Conservation (phyloP, 805 yeast genomes). For the Brettanomyces anomalus region DNA sequence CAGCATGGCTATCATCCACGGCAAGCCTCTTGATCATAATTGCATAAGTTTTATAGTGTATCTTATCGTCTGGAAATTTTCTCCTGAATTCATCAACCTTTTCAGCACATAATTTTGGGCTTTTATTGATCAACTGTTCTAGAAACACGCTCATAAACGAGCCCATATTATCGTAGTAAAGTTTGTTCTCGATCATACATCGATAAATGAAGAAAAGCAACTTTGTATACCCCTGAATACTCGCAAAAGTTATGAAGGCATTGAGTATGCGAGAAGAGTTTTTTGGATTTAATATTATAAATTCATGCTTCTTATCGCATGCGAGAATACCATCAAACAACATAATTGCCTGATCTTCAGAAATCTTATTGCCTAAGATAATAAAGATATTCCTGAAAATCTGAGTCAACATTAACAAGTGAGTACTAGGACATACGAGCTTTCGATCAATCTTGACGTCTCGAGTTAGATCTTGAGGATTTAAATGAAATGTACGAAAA, state of each 20-base stretch:
- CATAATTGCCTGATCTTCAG: background rate
- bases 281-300: background rate
- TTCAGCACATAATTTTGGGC: background rate
- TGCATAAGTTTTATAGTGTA: conserved; percentile 3
- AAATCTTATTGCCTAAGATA: background rate
- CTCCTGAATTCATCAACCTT: conserved; percentile 1
- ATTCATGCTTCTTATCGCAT: background rate
- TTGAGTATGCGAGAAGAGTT: background rate
- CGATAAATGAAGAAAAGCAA: background rate
- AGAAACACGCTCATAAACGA: background rate
- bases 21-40: conserved; percentile 1
- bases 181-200: background rate
- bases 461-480: too few relatives aligned
- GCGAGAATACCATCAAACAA: background rate
- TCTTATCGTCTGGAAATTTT: background rate
- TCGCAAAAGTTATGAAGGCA: conserved; percentile 1
- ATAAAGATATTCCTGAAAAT: conserved; percentile 1
- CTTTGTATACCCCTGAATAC: background rate
- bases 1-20: conserved; percentile 1
- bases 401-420: background rate
- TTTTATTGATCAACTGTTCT: background rate
- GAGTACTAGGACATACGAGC: too few relatives aligned
- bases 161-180: conserved; percentile 1
- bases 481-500: background rate
- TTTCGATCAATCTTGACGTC: too few relatives aligned